These are phyloP conservation scores for Talaromyces sp. DNA, from an alignment of 2,329 filamentous ascomycete genomes.

Conservation along the genomic window DNA sequence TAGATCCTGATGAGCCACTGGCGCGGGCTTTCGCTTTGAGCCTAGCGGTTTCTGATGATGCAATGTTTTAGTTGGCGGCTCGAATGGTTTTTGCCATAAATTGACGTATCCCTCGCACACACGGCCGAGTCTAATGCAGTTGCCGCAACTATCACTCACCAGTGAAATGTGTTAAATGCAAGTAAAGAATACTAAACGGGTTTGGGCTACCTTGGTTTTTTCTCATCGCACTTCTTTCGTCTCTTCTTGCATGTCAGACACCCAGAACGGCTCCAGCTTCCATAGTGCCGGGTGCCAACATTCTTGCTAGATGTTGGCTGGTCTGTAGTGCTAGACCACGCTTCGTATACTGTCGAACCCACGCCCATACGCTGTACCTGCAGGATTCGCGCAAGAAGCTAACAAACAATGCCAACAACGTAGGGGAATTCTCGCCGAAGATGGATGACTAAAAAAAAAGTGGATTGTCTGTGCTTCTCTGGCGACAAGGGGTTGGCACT, in stretches of 20 bases:
- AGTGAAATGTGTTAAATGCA: not conserved
- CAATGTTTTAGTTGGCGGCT: conserved; percentile 27
- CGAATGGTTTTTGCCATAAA: conserved; percentile 30
- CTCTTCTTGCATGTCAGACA: conserved; percentile 36
- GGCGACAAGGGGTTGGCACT: not conserved
- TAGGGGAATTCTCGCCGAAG: not conserved
- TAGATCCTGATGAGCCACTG: conserved; percentile 7
- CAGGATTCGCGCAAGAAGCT: not conserved
- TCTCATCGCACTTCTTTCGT: conserved; percentile 34
- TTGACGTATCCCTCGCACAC: conserved; percentile 34
- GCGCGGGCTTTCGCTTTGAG: conserved; percentile 16
- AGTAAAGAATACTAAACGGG: not conserved
- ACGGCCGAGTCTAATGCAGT: conserved; percentile 29
- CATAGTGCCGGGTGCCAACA: conserved; percentile 22
- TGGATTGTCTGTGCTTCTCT: not conserved
- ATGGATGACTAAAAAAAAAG: not conserved
- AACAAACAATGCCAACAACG: not conserved
- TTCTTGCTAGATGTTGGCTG: conserved; percentile 10
- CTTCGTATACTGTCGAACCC: not conserved
- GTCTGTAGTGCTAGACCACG: not conserved
- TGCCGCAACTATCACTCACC: conserved; percentile 22
- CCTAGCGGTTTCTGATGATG: conserved; percentile 18
- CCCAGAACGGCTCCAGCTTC: conserved; percentile 34
- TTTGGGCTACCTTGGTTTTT: conserved; percentile 27
- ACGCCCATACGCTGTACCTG: not conserved